Evolutionary conservation across 2,329 filamentous ascomycete genomes (phyloP).

Genomic region (Penicillium sumatraense): DNA sequence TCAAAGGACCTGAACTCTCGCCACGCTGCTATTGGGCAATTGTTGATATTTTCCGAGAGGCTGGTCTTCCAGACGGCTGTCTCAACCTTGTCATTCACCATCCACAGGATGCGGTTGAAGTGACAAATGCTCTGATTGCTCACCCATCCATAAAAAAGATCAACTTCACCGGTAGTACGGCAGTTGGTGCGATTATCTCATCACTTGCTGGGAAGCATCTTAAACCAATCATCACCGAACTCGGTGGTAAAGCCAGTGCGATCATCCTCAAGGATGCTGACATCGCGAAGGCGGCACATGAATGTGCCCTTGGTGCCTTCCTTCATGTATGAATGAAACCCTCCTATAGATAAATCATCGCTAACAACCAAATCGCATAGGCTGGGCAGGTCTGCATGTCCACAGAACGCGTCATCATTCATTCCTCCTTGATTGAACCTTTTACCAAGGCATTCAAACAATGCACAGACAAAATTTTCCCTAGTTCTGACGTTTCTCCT

Average conservation of each 20-base stretch:
- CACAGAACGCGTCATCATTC: slow-evolving; percentile 9
- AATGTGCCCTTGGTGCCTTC: slow-evolving; percentile 8
- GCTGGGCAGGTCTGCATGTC: slow-evolving; percentile 12
- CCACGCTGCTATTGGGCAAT: slow-evolving; percentile 64
- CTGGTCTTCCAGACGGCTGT: slow-evolving; percentile 73
- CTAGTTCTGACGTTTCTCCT: background rate
- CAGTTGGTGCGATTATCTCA: slow-evolving; percentile 13
- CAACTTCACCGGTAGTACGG: slow-evolving; percentile 17
- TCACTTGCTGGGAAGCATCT: slow-evolving; percentile 7
- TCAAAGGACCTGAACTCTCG: slow-evolving; percentile 57
- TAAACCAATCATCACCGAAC: slow-evolving; percentile 16
- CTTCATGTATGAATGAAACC: background rate
- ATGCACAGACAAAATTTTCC: background rate
- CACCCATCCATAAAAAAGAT: slow-evolving; percentile 12
- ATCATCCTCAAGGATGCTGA: slow-evolving; percentile 20
- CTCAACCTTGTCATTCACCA: slow-evolving; percentile 68
- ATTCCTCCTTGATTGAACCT: background rate
- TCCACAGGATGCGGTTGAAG: slow-evolving; percentile 35
- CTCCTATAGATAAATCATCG: slow-evolving; percentile 28
- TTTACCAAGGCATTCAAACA: background rate
- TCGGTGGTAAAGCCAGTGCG: slow-evolving; percentile 17
- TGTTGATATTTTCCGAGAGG: slow-evolving; percentile 62
- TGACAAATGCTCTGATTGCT: slow-evolving; percentile 38
- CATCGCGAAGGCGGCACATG: slow-evolving; percentile 11
- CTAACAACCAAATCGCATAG: background rate